These are phyloP conservation scores for Astrothelium macrocarpum DNA, from an alignment of 495 filamentous ascomycete genomes.

Conservation along the genomic window DNA sequence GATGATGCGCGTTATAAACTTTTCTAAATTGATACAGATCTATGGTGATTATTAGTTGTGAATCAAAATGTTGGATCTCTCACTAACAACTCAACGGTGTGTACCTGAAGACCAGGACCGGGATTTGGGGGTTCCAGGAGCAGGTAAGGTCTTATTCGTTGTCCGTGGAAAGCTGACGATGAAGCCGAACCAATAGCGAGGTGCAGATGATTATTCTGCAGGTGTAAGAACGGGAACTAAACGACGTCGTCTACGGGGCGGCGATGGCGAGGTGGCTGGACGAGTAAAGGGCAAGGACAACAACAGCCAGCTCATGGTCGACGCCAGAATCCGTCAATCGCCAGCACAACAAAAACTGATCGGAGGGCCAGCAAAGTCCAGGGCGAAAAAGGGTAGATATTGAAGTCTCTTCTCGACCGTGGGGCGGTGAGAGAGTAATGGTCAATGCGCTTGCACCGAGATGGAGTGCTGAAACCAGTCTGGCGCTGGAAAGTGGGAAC, in stretches of 20 bases:
- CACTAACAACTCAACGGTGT: conserved; percentile 1
- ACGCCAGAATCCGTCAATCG: background rate
- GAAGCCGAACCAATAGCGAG: background rate
- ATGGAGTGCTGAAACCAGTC: conserved; percentile 6
- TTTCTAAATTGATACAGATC: background rate
- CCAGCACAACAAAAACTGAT: background rate
- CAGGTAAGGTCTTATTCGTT: background rate
- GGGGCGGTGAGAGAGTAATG: conserved; percentile 5
- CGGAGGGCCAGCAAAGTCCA: too few species aligned
- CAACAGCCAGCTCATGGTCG: background rate
- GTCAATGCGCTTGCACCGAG: background rate
- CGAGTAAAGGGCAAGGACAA: background rate
- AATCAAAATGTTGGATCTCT: background rate
- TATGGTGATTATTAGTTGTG: background rate
- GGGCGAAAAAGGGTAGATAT: background rate
- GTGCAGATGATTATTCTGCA: background rate
- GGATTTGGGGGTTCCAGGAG: background rate
- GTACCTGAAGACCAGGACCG: background rate
- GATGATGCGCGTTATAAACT: background rate
- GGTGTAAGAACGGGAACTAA: conserved; percentile 5
- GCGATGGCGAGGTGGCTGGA: conserved; percentile 4
- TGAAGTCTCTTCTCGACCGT: background rate
- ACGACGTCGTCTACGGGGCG: conserved; percentile 1
- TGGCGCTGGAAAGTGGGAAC: background rate
- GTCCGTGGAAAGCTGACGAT: background rate